Conservation (phyloP, 2,329 filamentous ascomycete genomes). For the Parascedosporium putredinis region DNA sequence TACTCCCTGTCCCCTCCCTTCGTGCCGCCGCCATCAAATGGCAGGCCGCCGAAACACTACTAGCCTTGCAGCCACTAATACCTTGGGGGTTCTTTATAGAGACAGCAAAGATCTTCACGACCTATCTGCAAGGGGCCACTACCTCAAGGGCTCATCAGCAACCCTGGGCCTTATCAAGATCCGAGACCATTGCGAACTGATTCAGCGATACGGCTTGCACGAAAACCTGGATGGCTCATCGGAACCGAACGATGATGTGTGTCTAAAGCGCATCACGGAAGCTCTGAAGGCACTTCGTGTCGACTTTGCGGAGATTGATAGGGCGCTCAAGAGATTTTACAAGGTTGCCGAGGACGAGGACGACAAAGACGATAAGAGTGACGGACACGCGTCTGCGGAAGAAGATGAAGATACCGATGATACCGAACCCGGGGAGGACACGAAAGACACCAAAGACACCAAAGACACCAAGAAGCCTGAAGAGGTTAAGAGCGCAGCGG, state of each 20-base stretch:
- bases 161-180: conserved; percentile 86
- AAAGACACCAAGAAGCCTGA: not conserved
- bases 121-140: conserved; percentile 81
- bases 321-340: conserved; percentile 59
- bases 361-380: conserved; percentile 6
- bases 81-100: not conserved
- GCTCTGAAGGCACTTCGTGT: conserved; percentile 62
- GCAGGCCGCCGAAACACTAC: too few relatives aligned
- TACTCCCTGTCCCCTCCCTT: not conserved
- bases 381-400: not conserved
- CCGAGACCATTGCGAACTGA: conserved; percentile 89
- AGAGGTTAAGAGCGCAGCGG: not conserved
- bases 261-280: conserved; percentile 58
- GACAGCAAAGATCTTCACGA: conserved; percentile 46
- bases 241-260: conserved; percentile 56
- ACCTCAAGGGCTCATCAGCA: conserved; percentile 93
- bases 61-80: too few relatives aligned
- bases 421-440: conserved; percentile 3
- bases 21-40: too few relatives aligned
- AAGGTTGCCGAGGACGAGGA: conserved; percentile 7
- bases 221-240: conserved; percentile 67
- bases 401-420: conserved; percentile 5
- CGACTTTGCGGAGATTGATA: conserved; percentile 67
- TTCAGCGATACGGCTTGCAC: conserved; percentile 80
- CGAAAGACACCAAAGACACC: conserved; percentile 1